Evolutionary conservation across 257 asterid species (phyloP), one percentile per base, ranked within the genome.

Genomic region (Agastache rugosa): DNA sequence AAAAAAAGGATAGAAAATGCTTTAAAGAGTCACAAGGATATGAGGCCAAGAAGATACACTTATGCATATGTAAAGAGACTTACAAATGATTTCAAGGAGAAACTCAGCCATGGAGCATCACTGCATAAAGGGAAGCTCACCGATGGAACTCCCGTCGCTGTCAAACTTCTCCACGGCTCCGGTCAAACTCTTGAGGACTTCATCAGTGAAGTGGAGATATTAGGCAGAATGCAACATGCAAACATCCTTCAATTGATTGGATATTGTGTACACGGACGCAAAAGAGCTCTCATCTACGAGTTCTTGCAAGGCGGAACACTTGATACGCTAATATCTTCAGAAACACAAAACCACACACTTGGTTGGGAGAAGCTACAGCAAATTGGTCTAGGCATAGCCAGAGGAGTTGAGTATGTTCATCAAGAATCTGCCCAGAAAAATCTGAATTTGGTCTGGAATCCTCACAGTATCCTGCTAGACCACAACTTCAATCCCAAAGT

Each of bases 31-130:
- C 72, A 74, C 77, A 77, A 73, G 67, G 58, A 58, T 19, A 63
- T 77, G 67, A 71, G 76, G 63, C 82, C 88, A 15, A 72, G 65
- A 23, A 81, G 86, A 55, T 83, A 79, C 74, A 64, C 85, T 6
- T 79, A 79, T 19, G 68, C 77, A 44, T 80, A 74, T 41, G 75
- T 86, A 2, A 79, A 77, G 42, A 83, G 48, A 74, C 54, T 74
- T 19, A 77, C 83, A 1, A 31, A 67, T 2, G 54, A 8, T 55
- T 71, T 85, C 64, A 77, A 66, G 42, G 78, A 80, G 53, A 73
- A 20, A 72, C 20, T 80, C 29, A 67, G 74, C 39, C 75, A 74
- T 27, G 77, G 61, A 56, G 63, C 19, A 12, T 5, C 63, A 29
- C 23, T 61, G 16, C 80, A 76, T 16, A 67, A 72, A 60, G 84